Base-by-base conservation (phyloP, 2,329 filamentous ascomycete genomes). In the Fusarium chlamydosporum region DNA sequence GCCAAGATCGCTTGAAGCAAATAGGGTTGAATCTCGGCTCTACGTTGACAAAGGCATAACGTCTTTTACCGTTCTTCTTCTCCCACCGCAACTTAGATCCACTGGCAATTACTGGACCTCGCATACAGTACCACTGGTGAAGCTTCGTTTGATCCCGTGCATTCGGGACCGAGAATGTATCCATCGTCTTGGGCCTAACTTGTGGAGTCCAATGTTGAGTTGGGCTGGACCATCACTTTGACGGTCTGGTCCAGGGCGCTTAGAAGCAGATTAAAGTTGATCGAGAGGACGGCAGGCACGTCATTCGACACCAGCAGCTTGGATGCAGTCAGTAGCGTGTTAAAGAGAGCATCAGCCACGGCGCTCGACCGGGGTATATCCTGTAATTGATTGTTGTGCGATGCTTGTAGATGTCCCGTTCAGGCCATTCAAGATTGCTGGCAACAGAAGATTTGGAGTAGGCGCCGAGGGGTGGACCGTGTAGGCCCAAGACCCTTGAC, bases 291-390 rank as follows among this genome's bases (percentile, higher is more conserved):
- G 51, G 60, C 45, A 62, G 63, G 56, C 61, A 72, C 67, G 68
- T 71, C 71, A 73, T 68, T 74, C 68, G 69, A 72, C 68, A 51
- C 72, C 72, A 62, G 47, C 33, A 56, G 67, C 59, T 56, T 68
- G 71, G 72, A 51, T 51, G 58, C 61, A 41, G 58, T 58, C 65
- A 65, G 63, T 56, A 51, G 48, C 50, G 62, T 60, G 27, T 15
- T 40, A 29, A 41, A 33, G 33, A 33, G 33, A 38, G 42, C 29
- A 46, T 54, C 46, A 55, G 55, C 58, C 68, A 70, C 52, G 58
- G 57, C 51, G 66, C 40, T 59, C 29, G 52, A 41, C 47, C 42
- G 54, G 59, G 61, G 66, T 60, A 38, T 61, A 23, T 35, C 18
- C 34, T 33, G 37, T 37, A 41, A 42, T 35, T 26, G 12, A 50